A percentile compares a stretch with the other conserved stretches of the same genome.
These are phyloP conservation scores for Candida jianshihensis DNA, from an alignment of 805 yeast genomes.

Conservation along the genomic window DNA sequence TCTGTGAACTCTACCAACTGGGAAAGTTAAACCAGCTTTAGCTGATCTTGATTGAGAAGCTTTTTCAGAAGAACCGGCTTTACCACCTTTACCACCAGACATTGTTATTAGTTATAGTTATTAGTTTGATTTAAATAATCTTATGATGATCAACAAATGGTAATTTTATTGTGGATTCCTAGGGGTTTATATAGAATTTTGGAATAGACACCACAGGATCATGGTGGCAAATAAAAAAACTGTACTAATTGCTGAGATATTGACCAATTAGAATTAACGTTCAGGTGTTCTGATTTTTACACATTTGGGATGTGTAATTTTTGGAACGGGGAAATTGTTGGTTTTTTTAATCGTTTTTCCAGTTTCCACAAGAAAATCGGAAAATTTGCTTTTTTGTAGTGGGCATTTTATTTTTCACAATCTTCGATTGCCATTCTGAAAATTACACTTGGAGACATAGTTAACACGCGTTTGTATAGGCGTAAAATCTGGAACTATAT, in stretches of 20 bases:
- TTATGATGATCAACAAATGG: not conserved
- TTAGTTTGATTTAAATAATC: not conserved
- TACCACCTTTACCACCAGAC: conserved; percentile 76
- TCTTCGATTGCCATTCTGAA: not conserved
- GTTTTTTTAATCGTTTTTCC: not conserved
- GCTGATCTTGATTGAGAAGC: conserved; percentile 97
- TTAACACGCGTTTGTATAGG: not conserved
- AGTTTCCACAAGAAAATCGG: no score
- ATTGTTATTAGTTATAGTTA: conserved; percentile 26
- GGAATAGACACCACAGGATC: no score
- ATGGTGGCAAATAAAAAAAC: conserved; percentile 1
- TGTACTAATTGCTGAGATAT: conserved; percentile 5
- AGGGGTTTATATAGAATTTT: not conserved
- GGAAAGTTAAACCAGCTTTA: conserved; percentile 98
- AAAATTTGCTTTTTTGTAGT: conserved; percentile 1
- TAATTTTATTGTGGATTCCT: not conserved
- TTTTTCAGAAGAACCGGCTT: conserved; percentile 92
- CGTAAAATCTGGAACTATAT: not conserved
- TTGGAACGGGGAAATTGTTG: conserved; percentile 4
- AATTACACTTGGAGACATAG: not conserved
- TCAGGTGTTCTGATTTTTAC: conserved; percentile 9
- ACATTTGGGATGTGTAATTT: conserved; percentile 3
- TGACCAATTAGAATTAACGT: conserved; percentile 1
- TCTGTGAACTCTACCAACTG: conserved; percentile 99
- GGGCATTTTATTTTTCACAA: not conserved